A percentile compares a stretch with the other conserved stretches of the same genome.
These are phyloP conservation scores for Candida neerlandica DNA, from an alignment of 1,139 yeast genomes.

Conservation along the genomic window DNA sequence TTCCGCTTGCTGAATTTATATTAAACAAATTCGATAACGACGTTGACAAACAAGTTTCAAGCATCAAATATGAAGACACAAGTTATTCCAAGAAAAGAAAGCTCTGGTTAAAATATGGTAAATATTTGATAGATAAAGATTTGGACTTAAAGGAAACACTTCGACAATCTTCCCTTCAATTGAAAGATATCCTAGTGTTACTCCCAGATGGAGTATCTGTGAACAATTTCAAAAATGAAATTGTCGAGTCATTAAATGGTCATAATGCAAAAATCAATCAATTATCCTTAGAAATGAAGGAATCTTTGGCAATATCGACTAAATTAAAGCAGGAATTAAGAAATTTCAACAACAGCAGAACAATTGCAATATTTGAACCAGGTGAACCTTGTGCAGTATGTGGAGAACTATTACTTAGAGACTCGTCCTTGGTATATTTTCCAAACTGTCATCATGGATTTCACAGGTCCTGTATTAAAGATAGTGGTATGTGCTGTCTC, in stretches of 20 bases:
- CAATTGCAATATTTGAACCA: conserved; percentile 63
- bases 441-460: conserved; percentile 87
- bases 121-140: conserved; percentile 51
- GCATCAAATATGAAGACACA: conserved; percentile 36
- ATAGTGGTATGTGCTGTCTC: conserved; percentile 69
- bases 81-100: conserved; percentile 57
- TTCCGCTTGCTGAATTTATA: conserved; percentile 55
- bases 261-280: conserved; percentile 67
- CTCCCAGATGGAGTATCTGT: conserved; percentile 84
- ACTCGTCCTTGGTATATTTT: conserved; percentile 77
- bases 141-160: conserved; percentile 26
- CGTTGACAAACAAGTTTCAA: conserved; percentile 22
- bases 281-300: conserved; percentile 75
- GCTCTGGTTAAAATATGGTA: conserved; percentile 74
- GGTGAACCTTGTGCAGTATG: conserved; percentile 84
- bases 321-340: conserved; percentile 62
- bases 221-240: conserved; percentile 81
- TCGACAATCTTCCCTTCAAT: conserved; percentile 43
- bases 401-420: conserved; percentile 62
- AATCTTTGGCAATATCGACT: conserved; percentile 65
- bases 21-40: conserved; percentile 31
- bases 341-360: conserved; percentile 45
- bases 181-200: conserved; percentile 81
- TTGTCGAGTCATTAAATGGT: conserved; percentile 73
- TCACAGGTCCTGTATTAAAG: conserved; percentile 85